These are phyloP conservation scores for Solanum microdontum DNA, from an alignment of 257 asterid genomes.

Conservation along the genomic window DNA sequence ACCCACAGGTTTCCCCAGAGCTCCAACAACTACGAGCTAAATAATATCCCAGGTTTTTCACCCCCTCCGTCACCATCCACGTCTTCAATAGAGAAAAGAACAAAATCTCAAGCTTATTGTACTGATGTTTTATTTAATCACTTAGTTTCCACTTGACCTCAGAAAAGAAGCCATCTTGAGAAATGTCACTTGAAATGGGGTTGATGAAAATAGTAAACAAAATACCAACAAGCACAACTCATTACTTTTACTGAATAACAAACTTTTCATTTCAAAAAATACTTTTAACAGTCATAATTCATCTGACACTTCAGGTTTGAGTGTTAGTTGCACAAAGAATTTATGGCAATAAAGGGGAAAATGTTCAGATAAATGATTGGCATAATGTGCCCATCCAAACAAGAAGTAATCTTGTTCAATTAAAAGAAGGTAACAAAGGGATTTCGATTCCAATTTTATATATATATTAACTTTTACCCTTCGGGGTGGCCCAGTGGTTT, in stretches of 20 bases:
- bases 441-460: neutral
- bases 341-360: neutral
- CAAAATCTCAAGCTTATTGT: neutral
- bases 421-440: neutral
- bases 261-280: neutral
- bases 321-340: neutral
- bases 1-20: neutral
- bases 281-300: neutral
- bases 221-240: neutral
- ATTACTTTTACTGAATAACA: neutral
- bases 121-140: neutral
- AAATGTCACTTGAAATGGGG: neutral
- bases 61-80: neutral
- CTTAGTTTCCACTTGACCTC: neutral
- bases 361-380: neutral
- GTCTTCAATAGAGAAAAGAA: neutral
- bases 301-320: neutral
- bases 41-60: neutral
- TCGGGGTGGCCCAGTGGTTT: too few species aligned
- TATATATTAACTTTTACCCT: too few species aligned
- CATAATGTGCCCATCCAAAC: neutral
- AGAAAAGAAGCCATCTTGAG: neutral
- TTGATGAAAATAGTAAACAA: neutral
- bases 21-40: neutral
- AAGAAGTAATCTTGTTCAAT: neutral